Percentiles rank a stretch among this genome's conserved stretches.
Evolutionary conservation across 176 grass and related monocot genomes (phyloP).

Genomic region (Cenchrus purpureus): DNA sequence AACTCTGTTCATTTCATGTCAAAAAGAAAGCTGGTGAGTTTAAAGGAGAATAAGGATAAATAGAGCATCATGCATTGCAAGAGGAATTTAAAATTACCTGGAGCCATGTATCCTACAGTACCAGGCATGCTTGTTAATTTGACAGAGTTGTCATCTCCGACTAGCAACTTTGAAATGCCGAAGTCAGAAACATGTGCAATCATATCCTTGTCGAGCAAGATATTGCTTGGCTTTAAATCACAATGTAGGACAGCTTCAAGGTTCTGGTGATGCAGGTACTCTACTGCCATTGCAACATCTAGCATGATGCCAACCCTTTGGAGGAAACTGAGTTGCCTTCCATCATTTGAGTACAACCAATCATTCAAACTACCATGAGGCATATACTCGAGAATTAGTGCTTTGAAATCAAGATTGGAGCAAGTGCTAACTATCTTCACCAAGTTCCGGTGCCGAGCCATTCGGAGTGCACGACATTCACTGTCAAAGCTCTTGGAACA

Average conservation of each 20-base stretch:
- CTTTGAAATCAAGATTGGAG: too few species aligned
- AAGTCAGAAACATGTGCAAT: constrained; percentile 43
- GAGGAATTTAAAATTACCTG: constrained; percentile 10
- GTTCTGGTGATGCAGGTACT: too few species aligned
- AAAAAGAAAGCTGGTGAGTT: background rate
- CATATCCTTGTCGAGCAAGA: constrained; percentile 52
- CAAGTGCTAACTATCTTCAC: too few species aligned
- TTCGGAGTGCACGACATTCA: too few species aligned
- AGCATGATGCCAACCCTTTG: too few species aligned
- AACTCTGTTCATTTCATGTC: constrained; percentile 44
- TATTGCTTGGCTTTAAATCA: constrained; percentile 53
- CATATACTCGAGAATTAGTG: too few species aligned
- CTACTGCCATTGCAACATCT: too few species aligned
- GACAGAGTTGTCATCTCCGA: constrained; percentile 28
- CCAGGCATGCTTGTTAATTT: constrained; percentile 46
- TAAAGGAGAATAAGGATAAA: background rate
- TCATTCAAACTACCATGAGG: too few species aligned
- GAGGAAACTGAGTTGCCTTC: too few species aligned
- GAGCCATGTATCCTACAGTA: background rate
- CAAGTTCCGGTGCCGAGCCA: too few species aligned
- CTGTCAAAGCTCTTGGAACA: too few species aligned
- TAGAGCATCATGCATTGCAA: background rate
- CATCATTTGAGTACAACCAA: too few species aligned
- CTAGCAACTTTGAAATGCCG: constrained; percentile 49
- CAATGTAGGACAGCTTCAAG: constrained; percentile 42